Evolutionary conservation across 345 rosid genomes (phyloP).

Genomic region (Erodium maritimum): DNA sequence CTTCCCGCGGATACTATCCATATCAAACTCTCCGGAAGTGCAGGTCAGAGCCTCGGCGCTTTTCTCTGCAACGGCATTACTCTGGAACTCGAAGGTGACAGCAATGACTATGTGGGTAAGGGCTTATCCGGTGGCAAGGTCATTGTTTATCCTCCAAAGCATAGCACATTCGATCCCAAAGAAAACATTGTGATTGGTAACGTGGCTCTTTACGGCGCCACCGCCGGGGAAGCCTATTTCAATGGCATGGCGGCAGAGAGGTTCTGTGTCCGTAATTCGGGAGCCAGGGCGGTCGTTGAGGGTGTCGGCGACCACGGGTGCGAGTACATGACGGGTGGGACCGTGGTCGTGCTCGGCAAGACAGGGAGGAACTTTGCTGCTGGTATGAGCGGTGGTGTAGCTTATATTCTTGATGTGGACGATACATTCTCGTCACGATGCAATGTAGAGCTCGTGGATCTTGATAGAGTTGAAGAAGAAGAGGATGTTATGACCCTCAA

Average conservation of each 20-base stretch:
- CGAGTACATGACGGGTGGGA: slow-evolving; percentile 99
- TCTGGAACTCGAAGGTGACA: slow-evolving; percentile 91
- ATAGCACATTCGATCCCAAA: slow-evolving; percentile 85
- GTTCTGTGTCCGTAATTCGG: slow-evolving; percentile 97
- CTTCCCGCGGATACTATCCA: slow-evolving; percentile 83
- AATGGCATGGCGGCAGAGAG: slow-evolving; percentile 99
- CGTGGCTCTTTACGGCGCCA: slow-evolving; percentile 98
- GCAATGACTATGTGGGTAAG: slow-evolving; percentile 96
- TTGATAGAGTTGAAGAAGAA: slow-evolving; percentile 89
- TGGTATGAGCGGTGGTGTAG: slow-evolving; percentile 99
- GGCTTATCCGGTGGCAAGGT: slow-evolving; percentile 97
- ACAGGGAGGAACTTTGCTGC: slow-evolving; percentile 99
- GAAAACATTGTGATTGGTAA: slow-evolving; percentile 97
- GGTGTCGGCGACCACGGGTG: slow-evolving; percentile 99
- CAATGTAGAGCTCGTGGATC: slow-evolving; percentile 85
- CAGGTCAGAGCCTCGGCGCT: slow-evolving; percentile 97
- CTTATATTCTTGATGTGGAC: slow-evolving; percentile 81
- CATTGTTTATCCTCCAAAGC: slow-evolving; percentile 85
- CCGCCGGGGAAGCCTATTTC: slow-evolving; percentile 82
- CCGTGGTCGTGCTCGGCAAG: slow-evolving; percentile 87
- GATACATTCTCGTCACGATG: slow-evolving; percentile 72
- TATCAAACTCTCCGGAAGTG: slow-evolving; percentile 79
- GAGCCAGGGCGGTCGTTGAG: slow-evolving; percentile 94
- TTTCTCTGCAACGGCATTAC: slow-evolving; percentile 84
- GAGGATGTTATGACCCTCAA: slow-evolving; percentile 76